A percentile compares a stretch with the other conserved stretches of the same genome.
Conservation (phyloP, 768 basidiomycete species). For the Tricholoma sp. region DNA sequence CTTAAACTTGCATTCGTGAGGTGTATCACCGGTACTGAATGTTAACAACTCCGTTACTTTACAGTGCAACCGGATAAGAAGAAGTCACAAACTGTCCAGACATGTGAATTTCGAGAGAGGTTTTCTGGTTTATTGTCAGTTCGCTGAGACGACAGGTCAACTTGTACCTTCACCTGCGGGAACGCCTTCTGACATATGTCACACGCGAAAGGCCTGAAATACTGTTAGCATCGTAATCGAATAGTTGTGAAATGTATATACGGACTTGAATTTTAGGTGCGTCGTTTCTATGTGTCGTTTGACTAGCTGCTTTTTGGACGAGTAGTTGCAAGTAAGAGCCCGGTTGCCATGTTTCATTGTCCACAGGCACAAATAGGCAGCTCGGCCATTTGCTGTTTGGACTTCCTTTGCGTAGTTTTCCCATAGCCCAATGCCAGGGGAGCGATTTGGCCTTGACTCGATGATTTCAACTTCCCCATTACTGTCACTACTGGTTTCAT, state of each 20-base stretch:
- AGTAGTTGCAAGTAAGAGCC: conserved; percentile 11
- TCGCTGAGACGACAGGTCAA: not conserved
- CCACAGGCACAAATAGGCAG: conserved; percentile 24
- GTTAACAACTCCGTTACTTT: not conserved
- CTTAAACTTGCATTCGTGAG: conserved; percentile 45
- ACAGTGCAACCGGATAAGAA: not conserved
- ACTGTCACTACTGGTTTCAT: not conserved
- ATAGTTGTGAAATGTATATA: conserved; percentile 4
- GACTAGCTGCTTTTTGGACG: conserved; percentile 54
- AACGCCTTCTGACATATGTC: conserved; percentile 48
- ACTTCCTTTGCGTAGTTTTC: conserved; percentile 14
- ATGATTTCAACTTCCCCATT: not conserved
- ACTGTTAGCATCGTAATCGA: not conserved
- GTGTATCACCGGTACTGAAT: conserved; percentile 51
- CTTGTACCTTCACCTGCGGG: conserved; percentile 27
- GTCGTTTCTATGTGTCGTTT: conserved; percentile 64
- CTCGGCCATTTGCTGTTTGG: conserved; percentile 13
- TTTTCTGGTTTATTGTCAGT: conserved; percentile 35
- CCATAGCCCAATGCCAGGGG: conserved; percentile 9
- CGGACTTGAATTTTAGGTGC: conserved; percentile 57
- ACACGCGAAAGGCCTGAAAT: conserved; percentile 46
- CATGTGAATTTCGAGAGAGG: conserved; percentile 52
- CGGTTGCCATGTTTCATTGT: conserved; percentile 19
- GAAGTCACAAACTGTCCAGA: conserved; percentile 39
- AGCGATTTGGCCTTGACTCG: not conserved